phyloP scores from a whole-genome alignment of 1,284 basidiomycete genomes.

The Heterobasidion irregulare region DNA sequence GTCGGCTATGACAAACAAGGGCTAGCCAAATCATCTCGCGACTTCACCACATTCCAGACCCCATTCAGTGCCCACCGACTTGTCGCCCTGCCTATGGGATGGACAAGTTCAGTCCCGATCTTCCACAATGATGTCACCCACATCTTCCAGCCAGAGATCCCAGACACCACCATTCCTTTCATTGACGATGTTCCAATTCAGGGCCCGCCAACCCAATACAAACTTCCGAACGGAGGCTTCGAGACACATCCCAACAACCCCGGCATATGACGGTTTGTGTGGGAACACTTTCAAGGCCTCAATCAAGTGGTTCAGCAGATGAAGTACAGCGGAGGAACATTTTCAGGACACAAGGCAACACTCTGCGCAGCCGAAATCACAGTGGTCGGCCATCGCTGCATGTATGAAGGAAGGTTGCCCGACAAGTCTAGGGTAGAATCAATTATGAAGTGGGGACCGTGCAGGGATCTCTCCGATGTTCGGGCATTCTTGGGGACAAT shows the following conservation, averaged over 20 bases:
- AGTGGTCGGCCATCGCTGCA: constrained; percentile 21
- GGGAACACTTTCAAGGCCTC: constrained; percentile 18
- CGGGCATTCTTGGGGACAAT: constrained; percentile 6
- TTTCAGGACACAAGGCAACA: constrained; percentile 14
- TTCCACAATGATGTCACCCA: constrained; percentile 24
- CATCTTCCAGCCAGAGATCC: constrained; percentile 24
- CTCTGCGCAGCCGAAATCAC: constrained; percentile 12
- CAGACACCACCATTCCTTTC: too few species aligned
- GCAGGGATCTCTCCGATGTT: constrained; percentile 1
- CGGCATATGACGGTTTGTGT: too few species aligned
- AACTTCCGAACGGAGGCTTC: too few species aligned
- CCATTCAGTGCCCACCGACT: constrained; percentile 14
- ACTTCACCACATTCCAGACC: neutral
- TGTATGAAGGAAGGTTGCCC: constrained; percentile 14
- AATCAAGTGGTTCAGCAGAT: constrained; percentile 22
- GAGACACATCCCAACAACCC: too few species aligned
- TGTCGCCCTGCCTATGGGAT: constrained; percentile 25
- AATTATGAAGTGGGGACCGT: constrained; percentile 17
- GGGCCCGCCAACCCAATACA: too few species aligned
- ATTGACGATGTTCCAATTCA: too few species aligned
- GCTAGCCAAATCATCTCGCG: neutral
- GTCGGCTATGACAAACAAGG: neutral
- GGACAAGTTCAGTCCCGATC: constrained; percentile 26
- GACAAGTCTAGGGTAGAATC: constrained; percentile 4
- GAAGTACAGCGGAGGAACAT: constrained; percentile 17